Percentiles rank a stretch among this genome's conserved stretches.
These are phyloP conservation scores for Haematococcus lacustris DNA, from an alignment of 139 green algal species.

Conservation along the genomic window DNA sequence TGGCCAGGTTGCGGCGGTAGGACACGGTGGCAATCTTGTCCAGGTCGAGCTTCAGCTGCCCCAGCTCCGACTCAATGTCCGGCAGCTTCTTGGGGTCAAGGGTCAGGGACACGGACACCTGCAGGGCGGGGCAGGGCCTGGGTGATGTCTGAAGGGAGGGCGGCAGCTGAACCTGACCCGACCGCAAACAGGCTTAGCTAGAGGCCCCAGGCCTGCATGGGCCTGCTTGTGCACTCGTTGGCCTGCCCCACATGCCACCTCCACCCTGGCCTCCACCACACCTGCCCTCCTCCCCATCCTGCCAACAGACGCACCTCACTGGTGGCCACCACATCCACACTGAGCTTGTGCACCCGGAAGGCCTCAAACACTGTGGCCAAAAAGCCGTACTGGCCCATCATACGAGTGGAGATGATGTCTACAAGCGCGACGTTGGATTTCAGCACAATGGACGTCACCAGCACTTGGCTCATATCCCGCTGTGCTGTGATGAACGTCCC, in stretches of 20 bases:
- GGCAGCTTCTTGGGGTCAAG: slow-evolving; percentile 81
- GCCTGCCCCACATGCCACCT: too few relatives aligned
- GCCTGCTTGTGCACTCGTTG: too few relatives aligned
- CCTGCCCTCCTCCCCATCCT: too few relatives aligned
- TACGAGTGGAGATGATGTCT: slow-evolving; percentile 73
- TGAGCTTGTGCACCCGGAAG: slow-evolving; percentile 77
- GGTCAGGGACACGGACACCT: slow-evolving; percentile 82
- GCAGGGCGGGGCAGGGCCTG: too few relatives aligned
- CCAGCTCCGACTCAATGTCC: slow-evolving; percentile 65
- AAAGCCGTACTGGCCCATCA: slow-evolving; percentile 81
- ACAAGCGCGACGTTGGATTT: slow-evolving; percentile 86
- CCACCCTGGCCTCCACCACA: too few relatives aligned
- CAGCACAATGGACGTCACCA: slow-evolving; percentile 93
- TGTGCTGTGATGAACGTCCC: slow-evolving; percentile 79
- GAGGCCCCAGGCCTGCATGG: too few relatives aligned
- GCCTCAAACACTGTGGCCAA: slow-evolving; percentile 77
- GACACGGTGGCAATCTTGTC: slow-evolving; percentile 50
- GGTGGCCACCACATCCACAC: slow-evolving; percentile 94
- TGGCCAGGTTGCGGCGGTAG: slow-evolving; percentile 63
- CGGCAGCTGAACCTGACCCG: too few relatives aligned
- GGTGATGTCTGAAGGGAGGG: too few relatives aligned
- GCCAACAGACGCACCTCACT: too few relatives aligned
- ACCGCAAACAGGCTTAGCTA: too few relatives aligned
- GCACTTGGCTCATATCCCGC: slow-evolving; percentile 65
- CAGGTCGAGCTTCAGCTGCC: slow-evolving; percentile 61